A percentile compares a stretch with the other conserved stretches of the same genome.
phyloP scores from a whole-genome alignment of 192 early-diverging fungal genomes.

The Linnemannia hyalina region DNA sequence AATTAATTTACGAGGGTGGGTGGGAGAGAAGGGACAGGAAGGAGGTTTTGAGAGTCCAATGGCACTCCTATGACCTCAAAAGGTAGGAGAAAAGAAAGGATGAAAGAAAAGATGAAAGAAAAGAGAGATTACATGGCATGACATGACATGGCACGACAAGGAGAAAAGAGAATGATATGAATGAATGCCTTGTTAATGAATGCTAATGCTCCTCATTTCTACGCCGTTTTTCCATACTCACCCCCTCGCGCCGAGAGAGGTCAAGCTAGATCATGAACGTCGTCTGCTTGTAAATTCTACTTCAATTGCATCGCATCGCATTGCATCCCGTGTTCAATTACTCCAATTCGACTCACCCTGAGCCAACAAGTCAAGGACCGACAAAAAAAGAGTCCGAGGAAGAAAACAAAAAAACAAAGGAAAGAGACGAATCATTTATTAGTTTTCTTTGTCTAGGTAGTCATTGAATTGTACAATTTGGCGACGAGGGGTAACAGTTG shows the following conservation, averaged over 20 bases:
- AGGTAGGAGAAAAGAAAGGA: not conserved
- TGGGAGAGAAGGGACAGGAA: too few relatives aligned
- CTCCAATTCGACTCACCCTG: slow-evolving; percentile 2
- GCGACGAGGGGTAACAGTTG: not conserved
- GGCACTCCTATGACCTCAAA: not conserved
- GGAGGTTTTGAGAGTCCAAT: not conserved
- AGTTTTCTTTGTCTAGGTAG: not conserved
- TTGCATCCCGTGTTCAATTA: not conserved
- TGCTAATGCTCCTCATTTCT: not conserved
- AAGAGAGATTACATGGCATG: not conserved
- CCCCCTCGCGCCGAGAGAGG: not conserved
- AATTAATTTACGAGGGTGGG: not conserved
- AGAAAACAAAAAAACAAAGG: not conserved
- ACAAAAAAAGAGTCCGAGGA: slow-evolving; percentile 7
- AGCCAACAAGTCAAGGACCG: not conserved
- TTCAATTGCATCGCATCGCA: not conserved
- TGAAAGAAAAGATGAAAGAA: not conserved
- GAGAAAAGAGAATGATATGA: not conserved
- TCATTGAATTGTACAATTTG: not conserved
- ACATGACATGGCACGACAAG: not conserved
- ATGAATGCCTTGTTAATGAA: not conserved
- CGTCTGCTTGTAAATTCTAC: not conserved
- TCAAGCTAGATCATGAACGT: not conserved
- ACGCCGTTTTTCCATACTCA: not conserved
- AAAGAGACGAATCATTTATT: not conserved